Base-by-base conservation (phyloP, 164 flowering plant species). In the Magnolia officinalis region DNA sequence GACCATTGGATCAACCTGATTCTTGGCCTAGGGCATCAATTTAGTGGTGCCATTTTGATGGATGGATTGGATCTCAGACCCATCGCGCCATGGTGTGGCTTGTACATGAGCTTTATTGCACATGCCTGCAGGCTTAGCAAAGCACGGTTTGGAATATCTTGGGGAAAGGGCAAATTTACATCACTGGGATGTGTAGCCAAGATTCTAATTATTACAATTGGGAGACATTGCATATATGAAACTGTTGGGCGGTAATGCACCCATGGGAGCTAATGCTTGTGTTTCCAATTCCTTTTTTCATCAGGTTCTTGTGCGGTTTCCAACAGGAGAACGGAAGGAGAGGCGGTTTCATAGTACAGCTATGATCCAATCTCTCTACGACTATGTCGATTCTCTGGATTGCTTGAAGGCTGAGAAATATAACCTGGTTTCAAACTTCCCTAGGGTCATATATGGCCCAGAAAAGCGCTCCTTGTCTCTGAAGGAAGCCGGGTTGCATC, bases 401-500 rank as follows among this genome's bases (percentile, higher is more conserved):
- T 89, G 90, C 89, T 84, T 94, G 74, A 89, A 87, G 55, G 83
- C 82, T 14, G 94, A 91, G 76, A 84, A 81, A 16, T 94, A 92
- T 84, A 87, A 83, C 78, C 90, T 96, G 11, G 90, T 94, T 55
- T 91, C 98, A 71, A 96, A 94, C 85, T 94, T 96, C 71, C 98
- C 99, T 21, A 86, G 98, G 18, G 91, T 87, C 4, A 85, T 89
- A 1, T 94, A 91, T 79, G 90, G 97, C 9, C 67, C 85, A 31
- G 97, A 96, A 11, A 96, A 92, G 84, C 86, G 77, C 26, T 73
- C 90, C 2, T 63, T 88, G 78, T 86, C 98, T 29, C 74, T 96
- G 86, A 89, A 88, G 78, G 97, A 92, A 83, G 95, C 94, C 1
- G 97, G 98, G 26, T 85, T 94, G 85, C 98, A 96, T 86, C 97